Base-by-base conservation (phyloP, 148 eudicot species). In the Pouteria glomerata region DNA sequence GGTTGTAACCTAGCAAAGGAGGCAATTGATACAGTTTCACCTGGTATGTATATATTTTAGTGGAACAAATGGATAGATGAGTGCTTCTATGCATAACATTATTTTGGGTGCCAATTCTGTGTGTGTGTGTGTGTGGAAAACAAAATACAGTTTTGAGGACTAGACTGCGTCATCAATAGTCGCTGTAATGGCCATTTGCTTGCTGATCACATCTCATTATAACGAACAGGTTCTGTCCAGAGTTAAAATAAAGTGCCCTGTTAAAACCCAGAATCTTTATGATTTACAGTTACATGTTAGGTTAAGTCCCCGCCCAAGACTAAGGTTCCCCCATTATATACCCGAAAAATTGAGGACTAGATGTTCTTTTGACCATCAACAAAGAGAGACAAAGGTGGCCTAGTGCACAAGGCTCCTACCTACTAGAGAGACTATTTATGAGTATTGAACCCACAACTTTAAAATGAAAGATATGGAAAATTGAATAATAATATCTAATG, bases 1-100 rank as follows among this genome's bases (percentile, higher is more conserved):
- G 97, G 98, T 21, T 94, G 98, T 80, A 94, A 82, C 72, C 92
- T 94, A 58, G 97, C 98, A 41, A 94, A 94, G 80, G 98, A 94
- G 80, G 96, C 98, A 7, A 88, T 92, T 26, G 96, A 89, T 79
- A 69, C 91, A 39, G 88, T 94, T 68, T 69, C 96, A 29, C 97
- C 98, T 60, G 98, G 98, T 94, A 84, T 39, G 84, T 75, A 16
- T 68, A 15, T n/a, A 2, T 2, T 45, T 33, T 59, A 14, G 0
- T n/a, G 1, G 30, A 10, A 8, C 19, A 52, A 13, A 23, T 31
- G 5, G 21, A 14, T 33, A 68, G 39, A 52, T 35, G 10, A 27
- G 30, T 33, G 34, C n/a, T 31, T 52, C 33, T 23, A 51, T 3
- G 34, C 23, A 34, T 26, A 1, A 14, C 3, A 35, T 39, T 69